Percentiles rank a stretch among this genome's conserved stretches.
These are phyloP conservation scores for Aspergillus biplanus DNA, from an alignment of 495 filamentous ascomycete genomes.

Conservation along the genomic window DNA sequence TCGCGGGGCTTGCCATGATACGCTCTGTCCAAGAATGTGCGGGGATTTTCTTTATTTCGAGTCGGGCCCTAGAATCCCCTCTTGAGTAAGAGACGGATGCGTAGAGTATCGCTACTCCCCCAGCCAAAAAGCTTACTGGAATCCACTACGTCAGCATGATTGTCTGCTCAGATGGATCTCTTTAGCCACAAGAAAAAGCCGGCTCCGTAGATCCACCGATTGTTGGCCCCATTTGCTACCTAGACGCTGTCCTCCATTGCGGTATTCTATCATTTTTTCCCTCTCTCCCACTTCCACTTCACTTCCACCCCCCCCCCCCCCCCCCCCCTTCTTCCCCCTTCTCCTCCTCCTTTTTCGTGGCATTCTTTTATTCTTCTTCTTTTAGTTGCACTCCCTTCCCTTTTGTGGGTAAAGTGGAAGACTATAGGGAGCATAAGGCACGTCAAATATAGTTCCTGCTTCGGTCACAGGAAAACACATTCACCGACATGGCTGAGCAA, in stretches of 20 bases:
- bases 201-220: background rate
- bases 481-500: constrained; percentile 30
- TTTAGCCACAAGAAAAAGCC: constrained; percentile 1
- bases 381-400: constrained; percentile 4
- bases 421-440: constrained; percentile 5
- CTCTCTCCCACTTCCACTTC: background rate
- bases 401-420: constrained; percentile 1
- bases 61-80: background rate
- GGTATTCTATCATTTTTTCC: background rate
- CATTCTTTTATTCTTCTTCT: constrained; percentile 3
- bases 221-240: background rate
- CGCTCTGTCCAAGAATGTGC: background rate
- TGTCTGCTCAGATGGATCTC: constrained; percentile 9
- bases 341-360: constrained; percentile 13
- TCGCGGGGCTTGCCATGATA: background rate
- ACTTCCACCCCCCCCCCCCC: background rate
- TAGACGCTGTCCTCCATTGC: background rate
- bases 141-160: constrained; percentile 47
- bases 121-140: constrained; percentile 22
- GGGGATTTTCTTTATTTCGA: background rate
- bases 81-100: too few relatives aligned
- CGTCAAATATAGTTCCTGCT: constrained; percentile 12
- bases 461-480: constrained; percentile 12
- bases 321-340: background rate
- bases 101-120: constrained; percentile 3